Evolutionary conservation across 257 asterid genomes (phyloP).

Genomic region (Capsicum baccatum): DNA sequence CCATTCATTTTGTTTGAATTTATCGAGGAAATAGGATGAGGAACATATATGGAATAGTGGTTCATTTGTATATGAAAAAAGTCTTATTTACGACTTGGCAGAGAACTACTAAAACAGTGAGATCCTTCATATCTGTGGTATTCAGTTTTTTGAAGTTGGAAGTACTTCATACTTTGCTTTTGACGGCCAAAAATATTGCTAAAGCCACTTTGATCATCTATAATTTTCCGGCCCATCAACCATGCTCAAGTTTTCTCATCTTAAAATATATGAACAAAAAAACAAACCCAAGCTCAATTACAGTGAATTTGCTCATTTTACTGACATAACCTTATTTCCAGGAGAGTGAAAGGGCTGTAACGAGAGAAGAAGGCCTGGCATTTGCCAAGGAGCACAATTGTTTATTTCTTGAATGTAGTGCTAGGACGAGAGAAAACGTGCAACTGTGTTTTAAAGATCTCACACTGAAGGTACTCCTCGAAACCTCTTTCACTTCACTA

Average conservation of each 20-base stretch:
- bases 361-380: conserved; percentile 75
- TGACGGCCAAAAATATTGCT: not conserved
- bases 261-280: not conserved
- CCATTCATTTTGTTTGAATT: not conserved
- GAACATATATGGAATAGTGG: not conserved
- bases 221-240: not conserved
- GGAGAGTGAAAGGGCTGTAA: conserved; percentile 81
- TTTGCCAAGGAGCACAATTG: conserved; percentile 69
- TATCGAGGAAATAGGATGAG: not conserved
- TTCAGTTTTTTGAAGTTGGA: not conserved
- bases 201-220: not conserved
- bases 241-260: not conserved
- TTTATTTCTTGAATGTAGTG: conserved; percentile 78
- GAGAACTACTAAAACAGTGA: not conserved
- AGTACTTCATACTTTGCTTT: not conserved
- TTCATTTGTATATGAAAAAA: not conserved
- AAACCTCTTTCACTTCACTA: not conserved
- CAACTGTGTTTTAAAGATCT: conserved; percentile 75
- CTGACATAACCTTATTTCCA: conserved; percentile 40
- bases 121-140: not conserved
- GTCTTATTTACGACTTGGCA: not conserved
- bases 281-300: not conserved
- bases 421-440: conserved; percentile 80
- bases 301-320: not conserved
- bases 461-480: conserved; percentile 57